Conservation (phyloP, 2,329 filamentous ascomycete species). For the Colletotrichum simmondsii region DNA sequence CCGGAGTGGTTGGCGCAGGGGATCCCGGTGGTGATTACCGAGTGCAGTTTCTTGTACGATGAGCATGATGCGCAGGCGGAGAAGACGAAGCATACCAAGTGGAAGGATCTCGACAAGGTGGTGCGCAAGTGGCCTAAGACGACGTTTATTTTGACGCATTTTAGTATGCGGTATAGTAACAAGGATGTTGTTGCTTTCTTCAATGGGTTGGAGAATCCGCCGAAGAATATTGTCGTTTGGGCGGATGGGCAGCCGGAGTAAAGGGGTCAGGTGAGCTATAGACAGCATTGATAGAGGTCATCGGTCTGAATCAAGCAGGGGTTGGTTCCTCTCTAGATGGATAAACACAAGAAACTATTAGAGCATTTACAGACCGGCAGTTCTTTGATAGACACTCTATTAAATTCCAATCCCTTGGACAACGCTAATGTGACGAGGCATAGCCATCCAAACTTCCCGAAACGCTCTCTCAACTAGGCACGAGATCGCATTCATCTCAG, state of each 20-base stretch:
- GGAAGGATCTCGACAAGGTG: conserved; percentile 56
- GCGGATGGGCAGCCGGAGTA: conserved; percentile 46
- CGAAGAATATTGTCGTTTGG: conserved; percentile 59
- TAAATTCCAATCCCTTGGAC: background rate
- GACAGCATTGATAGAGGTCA: background rate
- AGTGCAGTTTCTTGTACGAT: conserved; percentile 59
- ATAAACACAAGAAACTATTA: background rate
- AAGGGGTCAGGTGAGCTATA: background rate
- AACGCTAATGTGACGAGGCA: background rate
- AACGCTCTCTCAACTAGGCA: background rate
- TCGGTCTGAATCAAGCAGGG: background rate
- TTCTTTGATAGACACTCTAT: too few relatives aligned
- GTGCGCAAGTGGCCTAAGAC: conserved; percentile 54
- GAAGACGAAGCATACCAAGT: conserved; percentile 59
- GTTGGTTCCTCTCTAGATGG: background rate
- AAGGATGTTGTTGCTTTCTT: conserved; percentile 54
- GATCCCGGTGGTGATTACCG: conserved; percentile 58
- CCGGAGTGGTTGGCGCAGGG: conserved; percentile 52
- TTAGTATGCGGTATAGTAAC: conserved; percentile 56
- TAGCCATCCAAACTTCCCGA: too few relatives aligned
- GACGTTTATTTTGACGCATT: conserved; percentile 59
- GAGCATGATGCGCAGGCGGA: conserved; percentile 55
- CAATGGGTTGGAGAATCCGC: conserved; percentile 48
- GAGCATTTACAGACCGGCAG: background rate
- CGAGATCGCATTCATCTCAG: background rate